Evolutionary conservation across 164 flowering plant species (phyloP).

Genomic region (Vitis cinerea): DNA sequence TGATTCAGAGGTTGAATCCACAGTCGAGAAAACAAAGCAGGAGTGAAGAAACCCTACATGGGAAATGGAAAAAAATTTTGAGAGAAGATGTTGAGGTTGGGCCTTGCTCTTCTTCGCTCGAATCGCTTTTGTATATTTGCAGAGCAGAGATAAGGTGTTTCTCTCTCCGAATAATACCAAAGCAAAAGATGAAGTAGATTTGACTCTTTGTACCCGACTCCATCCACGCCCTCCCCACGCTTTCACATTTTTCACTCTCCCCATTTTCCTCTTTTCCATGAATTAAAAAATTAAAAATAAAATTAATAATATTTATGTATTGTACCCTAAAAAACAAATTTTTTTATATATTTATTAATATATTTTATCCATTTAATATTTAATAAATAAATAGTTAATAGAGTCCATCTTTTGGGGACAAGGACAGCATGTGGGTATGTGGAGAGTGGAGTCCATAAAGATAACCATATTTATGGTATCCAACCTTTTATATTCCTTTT

Average conservation of each 20-base stretch:
- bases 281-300: neutral
- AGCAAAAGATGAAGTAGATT: slow-evolving; percentile 18
- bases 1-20: too few species aligned
- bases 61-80: neutral
- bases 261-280: neutral
- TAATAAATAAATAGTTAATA: too few species aligned
- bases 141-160: slow-evolving; percentile 23
- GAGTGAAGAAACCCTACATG: neutral
- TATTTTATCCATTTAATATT: too few species aligned
- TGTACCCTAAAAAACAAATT: too few species aligned
- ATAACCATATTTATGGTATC: too few species aligned
- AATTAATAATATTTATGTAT: too few species aligned
- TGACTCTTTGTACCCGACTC: neutral
- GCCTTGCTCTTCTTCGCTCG: neutral
- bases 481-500: too few species aligned
- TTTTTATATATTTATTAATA: too few species aligned
- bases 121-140: neutral
- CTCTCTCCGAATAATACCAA: slow-evolving; percentile 18
- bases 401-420: too few species aligned
- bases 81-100: neutral
- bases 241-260: neutral
- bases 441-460: too few species aligned
- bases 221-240: neutral
- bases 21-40: too few species aligned
- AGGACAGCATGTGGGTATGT: too few species aligned